A percentile compares a stretch with the other conserved stretches of the same genome.
phyloP scores from a whole-genome alignment of 164 flowering plant genomes.

The Vitis vinifera region DNA sequence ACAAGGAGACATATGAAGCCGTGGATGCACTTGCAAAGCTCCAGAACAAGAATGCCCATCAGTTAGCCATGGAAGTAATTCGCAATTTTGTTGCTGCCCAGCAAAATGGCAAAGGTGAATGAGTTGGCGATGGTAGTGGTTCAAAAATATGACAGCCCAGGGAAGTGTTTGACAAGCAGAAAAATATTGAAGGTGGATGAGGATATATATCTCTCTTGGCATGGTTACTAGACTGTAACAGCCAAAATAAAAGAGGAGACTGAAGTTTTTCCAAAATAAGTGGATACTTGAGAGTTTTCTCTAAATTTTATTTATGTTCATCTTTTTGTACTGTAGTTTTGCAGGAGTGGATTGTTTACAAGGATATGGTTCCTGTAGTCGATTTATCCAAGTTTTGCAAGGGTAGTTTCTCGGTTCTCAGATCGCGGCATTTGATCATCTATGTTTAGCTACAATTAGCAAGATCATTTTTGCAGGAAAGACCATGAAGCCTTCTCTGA shows the following conservation, averaged over 20 bases:
- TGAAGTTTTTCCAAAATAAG: too few species aligned
- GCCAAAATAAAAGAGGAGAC: neutral
- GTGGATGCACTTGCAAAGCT: conserved; percentile 63
- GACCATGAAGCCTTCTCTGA: too few species aligned
- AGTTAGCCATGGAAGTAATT: conserved; percentile 76
- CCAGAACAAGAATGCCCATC: conserved; percentile 76
- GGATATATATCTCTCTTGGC: neutral
- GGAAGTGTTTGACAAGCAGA: neutral
- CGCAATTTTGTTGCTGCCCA: conserved; percentile 77
- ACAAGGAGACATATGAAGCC: conserved; percentile 63
- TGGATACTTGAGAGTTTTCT: too few species aligned
- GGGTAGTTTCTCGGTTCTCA: too few species aligned
- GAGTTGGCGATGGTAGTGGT: conserved; percentile 3
- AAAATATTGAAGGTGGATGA: neutral
- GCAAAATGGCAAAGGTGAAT: conserved; percentile 67
- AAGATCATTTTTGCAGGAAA: too few species aligned
- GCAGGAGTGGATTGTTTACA: too few species aligned
- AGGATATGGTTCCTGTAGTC: too few species aligned
- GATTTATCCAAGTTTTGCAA: too few species aligned
- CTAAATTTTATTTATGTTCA: too few species aligned
- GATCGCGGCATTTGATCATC: too few species aligned
- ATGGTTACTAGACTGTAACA: conserved; percentile 24
- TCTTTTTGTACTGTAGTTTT: too few species aligned
- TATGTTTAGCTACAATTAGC: too few species aligned
- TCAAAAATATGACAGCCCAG: neutral